Base-by-base conservation (phyloP, 1,284 basidiomycete species). In the Ustilago nuda region DNA sequence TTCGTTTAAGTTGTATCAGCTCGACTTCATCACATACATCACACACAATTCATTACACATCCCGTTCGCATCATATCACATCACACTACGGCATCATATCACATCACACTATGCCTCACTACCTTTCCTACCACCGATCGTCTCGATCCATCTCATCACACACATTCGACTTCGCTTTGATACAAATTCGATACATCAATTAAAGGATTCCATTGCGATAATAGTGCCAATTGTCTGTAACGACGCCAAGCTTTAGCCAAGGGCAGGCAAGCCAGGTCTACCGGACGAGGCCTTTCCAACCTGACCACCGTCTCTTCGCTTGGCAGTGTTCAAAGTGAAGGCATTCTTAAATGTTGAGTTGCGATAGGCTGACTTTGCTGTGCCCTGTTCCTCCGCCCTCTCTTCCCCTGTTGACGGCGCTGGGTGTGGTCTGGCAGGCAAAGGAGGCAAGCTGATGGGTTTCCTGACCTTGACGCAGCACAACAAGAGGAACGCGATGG, bases 381-480 rank as follows among this genome's bases (percentile, higher is more conserved):
- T 53, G 4, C 32, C 46, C 9, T 65, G 51, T 5, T 19, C 63
- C 19, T 58, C 55, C 15, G 17, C 19, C n/a, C 41, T 53, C 43
- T 56, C 23, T 17, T 48, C 56, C 19, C 13, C 51, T 1, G 27
- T 19, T 12, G 19, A 13, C 1, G 48, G n/a, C 9, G 36, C 65
- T 1, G 57, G 66, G 53, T 73, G 61, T 12, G 76, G 80, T 33
- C 74, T 59, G 2, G 81, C 72, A 1, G 81, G 81, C 37, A 83
- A 50, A 1, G 74, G 52, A 19, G 81, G 78, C 15, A 83, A 41
- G 30, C 66, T 73, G 60, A 71, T 72, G 3, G 78, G 72, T 41
- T 72, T 76, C 30, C 81, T 55, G 13, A 83, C 76, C 60, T 77
- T 73, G 63, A 80, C 80, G 33, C 74, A 61, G 36, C 41, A 68